Conservation (phyloP, 192 early-diverging fungal species). For the Backusella macrospora region DNA sequence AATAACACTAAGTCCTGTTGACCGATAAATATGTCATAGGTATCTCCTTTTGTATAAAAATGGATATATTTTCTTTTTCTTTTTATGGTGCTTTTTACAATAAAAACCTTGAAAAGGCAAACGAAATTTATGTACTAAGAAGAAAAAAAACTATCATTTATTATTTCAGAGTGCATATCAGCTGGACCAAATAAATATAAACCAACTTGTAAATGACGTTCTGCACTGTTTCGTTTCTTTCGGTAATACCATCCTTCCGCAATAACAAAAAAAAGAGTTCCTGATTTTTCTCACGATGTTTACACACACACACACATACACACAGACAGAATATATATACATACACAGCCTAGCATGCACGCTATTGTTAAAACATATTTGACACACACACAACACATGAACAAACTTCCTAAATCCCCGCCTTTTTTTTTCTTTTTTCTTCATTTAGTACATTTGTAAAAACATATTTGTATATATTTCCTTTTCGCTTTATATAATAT, state of each 20-base stretch:
- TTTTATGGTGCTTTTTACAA: background rate
- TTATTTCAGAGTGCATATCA: too few species aligned
- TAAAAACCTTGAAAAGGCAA: background rate
- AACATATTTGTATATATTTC: background rate
- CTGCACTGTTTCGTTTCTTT: background rate
- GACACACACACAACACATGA: background rate
- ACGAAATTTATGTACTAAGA: too few species aligned
- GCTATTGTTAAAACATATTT: background rate
- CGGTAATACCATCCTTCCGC: conserved; percentile 4
- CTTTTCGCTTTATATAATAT: background rate
- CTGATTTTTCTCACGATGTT: background rate
- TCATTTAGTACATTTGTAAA: too few species aligned
- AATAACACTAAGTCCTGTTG: background rate
- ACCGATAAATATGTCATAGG: background rate
- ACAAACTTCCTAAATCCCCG: background rate
- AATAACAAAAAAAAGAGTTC: background rate
- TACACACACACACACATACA: background rate
- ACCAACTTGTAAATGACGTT: background rate
- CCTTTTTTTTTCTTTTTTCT: background rate
- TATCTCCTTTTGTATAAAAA: background rate
- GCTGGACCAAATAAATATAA: background rate
- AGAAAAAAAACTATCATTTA: too few species aligned
- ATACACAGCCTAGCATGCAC: background rate
- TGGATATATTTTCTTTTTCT: background rate
- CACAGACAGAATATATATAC: background rate